Evolutionary conservation across 169 alveolate species (phyloP).

Genomic region (Plasmodium blacklocki): DNA sequence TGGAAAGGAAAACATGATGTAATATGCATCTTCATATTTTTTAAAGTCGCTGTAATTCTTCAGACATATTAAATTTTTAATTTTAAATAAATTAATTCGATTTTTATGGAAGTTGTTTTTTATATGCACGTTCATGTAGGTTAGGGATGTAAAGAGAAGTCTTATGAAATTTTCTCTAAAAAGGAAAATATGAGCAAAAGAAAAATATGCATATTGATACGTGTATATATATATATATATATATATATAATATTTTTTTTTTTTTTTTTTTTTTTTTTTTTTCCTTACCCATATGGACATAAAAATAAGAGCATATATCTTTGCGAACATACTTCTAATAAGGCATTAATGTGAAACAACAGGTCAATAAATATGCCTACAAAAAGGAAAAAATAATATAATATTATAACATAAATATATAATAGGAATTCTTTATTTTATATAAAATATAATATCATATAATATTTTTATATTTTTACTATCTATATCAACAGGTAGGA

Average conservation of each 20-base stretch:
- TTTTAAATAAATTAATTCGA: constrained; percentile 63
- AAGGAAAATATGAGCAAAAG: not conserved
- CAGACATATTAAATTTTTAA: constrained; percentile 46
- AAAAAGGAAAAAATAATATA: too few relatives aligned
- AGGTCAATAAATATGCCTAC: constrained; percentile 68
- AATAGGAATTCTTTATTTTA: not conserved
- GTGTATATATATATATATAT: too few relatives aligned
- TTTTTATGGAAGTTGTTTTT: constrained; percentile 63
- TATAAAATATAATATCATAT: not conserved
- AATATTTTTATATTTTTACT: constrained; percentile 8
- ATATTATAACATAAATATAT: not conserved
- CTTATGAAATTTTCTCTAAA: constrained; percentile 54
- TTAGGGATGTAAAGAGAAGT: constrained; percentile 43
- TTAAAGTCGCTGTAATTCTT: constrained; percentile 52
- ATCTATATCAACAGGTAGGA: constrained; percentile 69
- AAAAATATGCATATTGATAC: not conserved
- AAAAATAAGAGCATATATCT: constrained; percentile 62
- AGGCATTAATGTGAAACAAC: constrained; percentile 55
- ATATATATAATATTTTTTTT: too few relatives aligned
- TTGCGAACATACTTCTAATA: constrained; percentile 47
- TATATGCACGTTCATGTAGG: constrained; percentile 55
- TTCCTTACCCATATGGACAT: constrained; percentile 56
- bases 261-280: not conserved
- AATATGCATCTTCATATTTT: constrained; percentile 66
- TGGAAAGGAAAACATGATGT: constrained; percentile 64